Evolutionary conservation across 345 rosid genomes (phyloP).

Genomic region (Jatropha curcas): DNA sequence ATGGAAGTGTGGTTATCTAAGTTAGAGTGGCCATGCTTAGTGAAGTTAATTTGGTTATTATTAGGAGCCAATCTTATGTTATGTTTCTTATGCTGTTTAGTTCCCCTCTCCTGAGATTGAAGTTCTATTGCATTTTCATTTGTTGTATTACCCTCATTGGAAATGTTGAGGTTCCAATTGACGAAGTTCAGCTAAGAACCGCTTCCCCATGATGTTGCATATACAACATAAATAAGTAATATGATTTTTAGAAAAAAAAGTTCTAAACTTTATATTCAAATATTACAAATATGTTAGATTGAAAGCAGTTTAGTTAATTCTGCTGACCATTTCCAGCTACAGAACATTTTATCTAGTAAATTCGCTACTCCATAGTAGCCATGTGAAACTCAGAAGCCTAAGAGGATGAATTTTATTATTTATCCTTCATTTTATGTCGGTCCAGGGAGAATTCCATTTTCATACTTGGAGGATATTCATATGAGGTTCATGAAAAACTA

Average conservation of each 20-base stretch:
- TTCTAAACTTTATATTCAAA: not conserved
- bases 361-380: not conserved
- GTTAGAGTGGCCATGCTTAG: not conserved
- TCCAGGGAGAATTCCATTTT: slow-evolving; percentile 95
- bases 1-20: not conserved
- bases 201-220: not conserved
- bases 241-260: not conserved
- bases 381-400: not conserved
- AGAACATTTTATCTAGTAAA: not conserved
- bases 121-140: not conserved
- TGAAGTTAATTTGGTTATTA: not conserved
- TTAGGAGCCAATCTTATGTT: too few relatives aligned
- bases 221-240: not conserved
- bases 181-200: not conserved
- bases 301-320: not conserved
- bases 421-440: slow-evolving; percentile 12
- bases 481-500: slow-evolving; percentile 99
- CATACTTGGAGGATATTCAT: slow-evolving; percentile 92
- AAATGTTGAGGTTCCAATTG: not conserved
- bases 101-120: not conserved
- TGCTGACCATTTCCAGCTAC: not conserved
- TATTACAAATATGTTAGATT: not conserved
- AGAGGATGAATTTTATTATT: not conserved
- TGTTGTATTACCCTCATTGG: not conserved
- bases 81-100: too few relatives aligned